Percentiles rank a stretch among this genome's conserved stretches.
phyloP scores from a whole-genome alignment of 2,329 filamentous ascomycete species.

The Pyricularia sp. region DNA sequence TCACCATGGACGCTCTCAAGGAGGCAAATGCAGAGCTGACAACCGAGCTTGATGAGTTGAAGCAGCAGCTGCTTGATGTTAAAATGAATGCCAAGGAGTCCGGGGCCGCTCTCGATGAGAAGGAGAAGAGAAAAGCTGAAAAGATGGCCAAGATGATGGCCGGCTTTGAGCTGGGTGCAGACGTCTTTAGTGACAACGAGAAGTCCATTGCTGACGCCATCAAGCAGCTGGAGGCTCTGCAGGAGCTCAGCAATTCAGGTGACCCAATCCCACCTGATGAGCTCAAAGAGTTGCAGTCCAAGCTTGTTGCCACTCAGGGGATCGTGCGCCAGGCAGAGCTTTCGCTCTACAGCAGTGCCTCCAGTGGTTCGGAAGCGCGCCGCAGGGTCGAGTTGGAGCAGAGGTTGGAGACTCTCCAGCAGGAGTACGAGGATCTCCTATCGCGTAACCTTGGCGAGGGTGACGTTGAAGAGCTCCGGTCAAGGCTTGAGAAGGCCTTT shows the following conservation, averaged over 20 bases:
- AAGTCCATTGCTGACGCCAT: slow-evolving; percentile 75
- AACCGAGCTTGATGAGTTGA: slow-evolving; percentile 83
- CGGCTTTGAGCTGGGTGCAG: slow-evolving; percentile 86
- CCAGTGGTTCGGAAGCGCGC: slow-evolving; percentile 56
- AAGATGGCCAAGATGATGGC: slow-evolving; percentile 99
- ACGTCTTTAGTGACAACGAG: slow-evolving; percentile 92
- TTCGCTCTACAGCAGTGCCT: slow-evolving; percentile 62
- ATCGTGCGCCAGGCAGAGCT: slow-evolving; percentile 89
- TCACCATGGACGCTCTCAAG: slow-evolving; percentile 96
- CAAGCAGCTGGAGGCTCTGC: slow-evolving; percentile 68
- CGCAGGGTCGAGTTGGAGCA: slow-evolving; percentile 69
- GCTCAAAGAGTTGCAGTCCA: slow-evolving; percentile 65
- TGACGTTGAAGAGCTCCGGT: slow-evolving; percentile 79
- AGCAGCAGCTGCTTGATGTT: slow-evolving; percentile 90
- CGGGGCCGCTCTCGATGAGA: slow-evolving; percentile 82
- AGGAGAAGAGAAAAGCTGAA: slow-evolving; percentile 97
- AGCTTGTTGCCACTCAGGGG: slow-evolving; percentile 80
- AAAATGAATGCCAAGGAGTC: slow-evolving; percentile 96
- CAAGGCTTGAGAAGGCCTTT: slow-evolving; percentile 67
- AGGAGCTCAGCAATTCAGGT: slow-evolving; percentile 67
- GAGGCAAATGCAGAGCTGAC: slow-evolving; percentile 94
- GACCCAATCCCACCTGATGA: slow-evolving; percentile 76
- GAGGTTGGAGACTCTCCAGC: slow-evolving; percentile 64
- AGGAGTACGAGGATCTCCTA: slow-evolving; percentile 76
- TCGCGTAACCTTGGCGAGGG: slow-evolving; percentile 67